These are phyloP conservation scores for Pleurostoma richardsiae DNA, from an alignment of 2,329 filamentous ascomycete species.

Conservation along the genomic window DNA sequence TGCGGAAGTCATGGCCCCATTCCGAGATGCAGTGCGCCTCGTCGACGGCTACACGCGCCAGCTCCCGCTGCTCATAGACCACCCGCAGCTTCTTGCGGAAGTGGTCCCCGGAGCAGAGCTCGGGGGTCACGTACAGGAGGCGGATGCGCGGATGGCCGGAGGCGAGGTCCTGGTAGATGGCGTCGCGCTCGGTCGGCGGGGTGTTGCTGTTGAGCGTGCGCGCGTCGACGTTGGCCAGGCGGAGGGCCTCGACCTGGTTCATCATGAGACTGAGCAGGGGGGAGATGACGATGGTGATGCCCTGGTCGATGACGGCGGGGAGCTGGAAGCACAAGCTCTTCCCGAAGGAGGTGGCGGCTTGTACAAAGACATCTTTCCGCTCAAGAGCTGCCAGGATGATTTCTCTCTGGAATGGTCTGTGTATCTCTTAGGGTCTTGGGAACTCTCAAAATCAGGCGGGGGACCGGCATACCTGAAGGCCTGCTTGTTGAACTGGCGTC, in stretches of 20 bases:
- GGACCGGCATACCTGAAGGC: slow-evolving; percentile 56
- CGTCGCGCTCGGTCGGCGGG: slow-evolving; percentile 54
- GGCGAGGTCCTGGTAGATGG: slow-evolving; percentile 75
- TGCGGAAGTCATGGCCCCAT: slow-evolving; percentile 98
- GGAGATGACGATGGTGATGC: slow-evolving; percentile 87
- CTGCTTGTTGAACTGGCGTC: slow-evolving; percentile 67
- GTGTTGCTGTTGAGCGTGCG: slow-evolving; percentile 86
- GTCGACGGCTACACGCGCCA: slow-evolving; percentile 85
- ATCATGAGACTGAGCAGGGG: slow-evolving; percentile 90
- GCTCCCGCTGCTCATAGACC: slow-evolving; percentile 74
- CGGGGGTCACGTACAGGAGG: slow-evolving; percentile 89
- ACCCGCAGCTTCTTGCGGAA: slow-evolving; percentile 72
- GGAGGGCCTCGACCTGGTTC: slow-evolving; percentile 84
- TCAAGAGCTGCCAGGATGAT: slow-evolving; percentile 78
- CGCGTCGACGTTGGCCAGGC: slow-evolving; percentile 69
- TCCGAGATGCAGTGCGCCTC: slow-evolving; percentile 97
- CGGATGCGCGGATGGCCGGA: slow-evolving; percentile 81
- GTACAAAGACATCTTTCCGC: slow-evolving; percentile 86
- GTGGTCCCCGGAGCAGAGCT: slow-evolving; percentile 71
- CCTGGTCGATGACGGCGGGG: slow-evolving; percentile 80
- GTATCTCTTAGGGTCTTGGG: not conserved
- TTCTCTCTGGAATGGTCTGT: slow-evolving; percentile 77
- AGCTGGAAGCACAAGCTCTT: slow-evolving; percentile 93
- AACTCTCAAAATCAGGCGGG: no score
- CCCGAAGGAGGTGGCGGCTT: slow-evolving; percentile 85